A percentile compares a stretch with the other conserved stretches of the same genome.
These are phyloP conservation scores for Daldinia decipiens DNA, from an alignment of 495 filamentous ascomycete genomes.

Conservation along the genomic window DNA sequence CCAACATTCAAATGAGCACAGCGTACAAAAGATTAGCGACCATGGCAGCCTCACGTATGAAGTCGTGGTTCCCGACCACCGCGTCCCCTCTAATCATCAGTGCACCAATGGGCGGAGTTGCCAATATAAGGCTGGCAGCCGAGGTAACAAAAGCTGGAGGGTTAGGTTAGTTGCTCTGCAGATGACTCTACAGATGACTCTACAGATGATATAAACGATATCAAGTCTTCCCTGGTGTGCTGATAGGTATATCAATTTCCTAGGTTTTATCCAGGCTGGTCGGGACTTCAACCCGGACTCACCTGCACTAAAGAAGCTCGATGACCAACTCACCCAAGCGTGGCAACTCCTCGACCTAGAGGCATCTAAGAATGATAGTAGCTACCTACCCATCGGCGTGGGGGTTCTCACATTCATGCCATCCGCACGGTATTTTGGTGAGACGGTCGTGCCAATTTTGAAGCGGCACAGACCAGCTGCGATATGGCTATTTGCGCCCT, in stretches of 20 bases:
- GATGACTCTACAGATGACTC: no score
- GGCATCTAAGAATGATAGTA: conserved; percentile 34
- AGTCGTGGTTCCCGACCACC: conserved; percentile 47
- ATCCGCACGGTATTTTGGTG: conserved; percentile 44
- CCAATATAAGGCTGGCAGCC: conserved; percentile 69
- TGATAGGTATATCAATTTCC: neutral
- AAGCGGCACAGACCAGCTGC: conserved; percentile 67
- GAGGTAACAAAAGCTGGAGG: conserved; percentile 75
- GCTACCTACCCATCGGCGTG: conserved; percentile 53
- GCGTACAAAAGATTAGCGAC: conserved; percentile 22
- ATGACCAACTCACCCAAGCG: conserved; percentile 51
- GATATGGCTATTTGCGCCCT: conserved; percentile 79
- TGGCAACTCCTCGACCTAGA: conserved; percentile 40
- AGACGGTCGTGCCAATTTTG: conserved; percentile 52
- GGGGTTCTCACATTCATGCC: conserved; percentile 52
- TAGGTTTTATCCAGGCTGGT: conserved; percentile 55
- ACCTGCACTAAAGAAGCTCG: conserved; percentile 43
- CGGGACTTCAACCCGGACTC: conserved; percentile 48
- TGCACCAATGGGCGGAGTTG: conserved; percentile 78
- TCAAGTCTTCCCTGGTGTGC: neutral
- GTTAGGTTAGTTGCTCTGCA: conserved; percentile 65
- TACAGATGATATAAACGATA: neutral
- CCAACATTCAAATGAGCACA: conserved; percentile 8
- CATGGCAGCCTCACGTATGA: conserved; percentile 44
- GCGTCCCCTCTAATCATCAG: conserved; percentile 63